Conservation (phyloP, 345 rosid species). For the Erucastrum elatum region DNA sequence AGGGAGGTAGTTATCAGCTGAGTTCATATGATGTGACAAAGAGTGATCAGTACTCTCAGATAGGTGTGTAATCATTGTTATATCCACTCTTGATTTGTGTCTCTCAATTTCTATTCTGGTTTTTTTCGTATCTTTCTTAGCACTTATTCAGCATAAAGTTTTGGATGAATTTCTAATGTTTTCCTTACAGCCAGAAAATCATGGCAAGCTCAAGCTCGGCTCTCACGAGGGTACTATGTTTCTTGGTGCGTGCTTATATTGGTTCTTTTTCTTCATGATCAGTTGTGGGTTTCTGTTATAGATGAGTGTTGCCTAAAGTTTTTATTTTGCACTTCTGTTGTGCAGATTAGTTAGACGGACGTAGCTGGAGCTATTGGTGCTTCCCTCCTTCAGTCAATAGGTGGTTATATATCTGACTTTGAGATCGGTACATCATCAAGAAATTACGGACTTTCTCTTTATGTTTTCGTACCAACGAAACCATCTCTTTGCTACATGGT, state of each 20-base stretch:
- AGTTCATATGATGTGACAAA: no score
- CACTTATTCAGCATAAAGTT: neutral
- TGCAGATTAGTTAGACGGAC: conserved; percentile 81
- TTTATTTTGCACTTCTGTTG: neutral
- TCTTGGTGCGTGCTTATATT: neutral
- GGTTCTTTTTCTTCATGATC: neutral
- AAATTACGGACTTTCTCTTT: neutral
- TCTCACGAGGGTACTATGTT: neutral
- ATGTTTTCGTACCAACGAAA: neutral
- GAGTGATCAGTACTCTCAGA: no score
- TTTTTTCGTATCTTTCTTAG: neutral
- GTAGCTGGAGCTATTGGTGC: conserved; percentile 44
- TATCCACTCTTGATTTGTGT: no score
- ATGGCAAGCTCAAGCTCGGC: neutral
- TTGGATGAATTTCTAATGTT: neutral
- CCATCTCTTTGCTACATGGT: neutral
- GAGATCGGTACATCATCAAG: neutral
- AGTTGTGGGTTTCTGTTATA: no score
- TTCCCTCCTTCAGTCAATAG: conserved; percentile 43
- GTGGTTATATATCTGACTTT: conserved; percentile 49
- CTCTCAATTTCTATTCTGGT: no score
- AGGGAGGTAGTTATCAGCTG: no score
- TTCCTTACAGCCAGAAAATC: neutral
- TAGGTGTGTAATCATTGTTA: no score
- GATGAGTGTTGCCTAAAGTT: conserved; percentile 6